A percentile compares a stretch with the other conserved stretches of the same genome.
phyloP scores from a whole-genome alignment of 108 stramenopile genomes.

The Pseudonitzschia pungens region DNA sequence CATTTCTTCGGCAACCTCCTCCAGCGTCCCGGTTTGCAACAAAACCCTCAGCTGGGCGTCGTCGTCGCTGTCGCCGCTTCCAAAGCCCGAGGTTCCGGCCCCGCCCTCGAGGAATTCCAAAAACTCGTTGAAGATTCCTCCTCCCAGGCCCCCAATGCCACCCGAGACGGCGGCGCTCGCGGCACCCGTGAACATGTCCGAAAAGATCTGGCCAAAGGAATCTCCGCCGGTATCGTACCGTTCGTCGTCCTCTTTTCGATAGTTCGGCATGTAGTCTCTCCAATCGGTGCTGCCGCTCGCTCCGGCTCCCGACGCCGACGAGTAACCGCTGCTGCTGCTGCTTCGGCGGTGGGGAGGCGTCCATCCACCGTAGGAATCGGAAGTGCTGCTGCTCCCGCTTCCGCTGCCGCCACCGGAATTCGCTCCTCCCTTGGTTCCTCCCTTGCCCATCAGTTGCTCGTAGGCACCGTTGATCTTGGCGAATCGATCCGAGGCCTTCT shows the following conservation, averaged over 20 bases:
- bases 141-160: constrained; percentile 26
- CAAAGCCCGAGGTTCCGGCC: constrained; percentile 36
- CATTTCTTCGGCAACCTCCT: constrained; percentile 77
- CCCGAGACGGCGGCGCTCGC: constrained; percentile 47
- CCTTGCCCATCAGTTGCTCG: constrained; percentile 60
- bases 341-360: constrained; percentile 74
- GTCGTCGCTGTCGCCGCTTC: constrained; percentile 37
- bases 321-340: constrained; percentile 30
- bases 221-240: constrained; percentile 77
- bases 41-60: constrained; percentile 57
- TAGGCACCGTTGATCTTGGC: constrained; percentile 85
- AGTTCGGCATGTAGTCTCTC: constrained; percentile 84
- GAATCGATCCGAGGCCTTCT: constrained; percentile 68
- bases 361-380: constrained; percentile 36
- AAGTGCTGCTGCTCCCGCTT: not conserved
- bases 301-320: constrained; percentile 21
- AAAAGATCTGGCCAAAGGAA: constrained; percentile 75
- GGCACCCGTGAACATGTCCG: constrained; percentile 64
- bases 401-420: not conserved
- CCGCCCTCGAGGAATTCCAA: constrained; percentile 80
- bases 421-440: too few species aligned
- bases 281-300: constrained; percentile 44
- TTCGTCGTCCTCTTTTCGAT: constrained; percentile 48
- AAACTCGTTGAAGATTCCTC: constrained; percentile 65
- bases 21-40: constrained; percentile 55